Evolutionary conservation across 2,329 filamentous ascomycete species (phyloP), one percentile per base, ranked within the genome.

Genomic region (Fusarium floridanum): DNA sequence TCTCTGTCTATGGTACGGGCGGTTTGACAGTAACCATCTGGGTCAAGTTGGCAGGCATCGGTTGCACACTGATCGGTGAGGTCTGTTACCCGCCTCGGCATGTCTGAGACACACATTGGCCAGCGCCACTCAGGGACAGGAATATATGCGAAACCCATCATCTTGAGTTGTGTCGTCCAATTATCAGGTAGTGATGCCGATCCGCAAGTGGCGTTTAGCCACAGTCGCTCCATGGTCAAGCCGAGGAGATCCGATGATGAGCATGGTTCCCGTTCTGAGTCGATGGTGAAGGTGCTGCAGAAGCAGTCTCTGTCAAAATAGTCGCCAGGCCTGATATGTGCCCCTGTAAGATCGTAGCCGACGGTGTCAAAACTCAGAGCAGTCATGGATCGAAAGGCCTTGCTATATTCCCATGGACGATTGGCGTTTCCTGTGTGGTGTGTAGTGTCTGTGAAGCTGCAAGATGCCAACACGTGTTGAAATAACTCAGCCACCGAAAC

Each of bases 291-390:
- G 3, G 43, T 9, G 17, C 16, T 50, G 17, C 73, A 75, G n/a
- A 75, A 71, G n/a, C 73, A 75, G 5, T 57, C 59, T 14, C 56
- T 61, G 12, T 75, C 73, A 16, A 73, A 75, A 16, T 75, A 76
- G 0, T 68, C 29, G 3, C 67, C 72, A 2, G n/a, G 12, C 0
- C 11, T 2, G 4, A 75, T 50, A 7, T 11, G 1, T 4, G 6
- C 5, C 1, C 37, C 41, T 0, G 61, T 71, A 1, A 76, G 43
- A 20, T 73, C 34, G 17, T 75, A 75, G 11, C 70, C 62, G 6
- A 32, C 45, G 0, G 73, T 73, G 3, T 75, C 73, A 4, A 64
- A 71, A 5, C 70, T 70, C 2, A 75, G 57, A 2, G 67, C 0
- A 7, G n/a, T 27, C 41, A 75, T 75, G 0, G 70, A 73, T 1